A percentile compares a stretch with the other conserved stretches of the same genome.
These are phyloP conservation scores for Cystofilobasidium bisporidii DNA, from an alignment of 768 basidiomycete genomes.

Conservation along the genomic window DNA sequence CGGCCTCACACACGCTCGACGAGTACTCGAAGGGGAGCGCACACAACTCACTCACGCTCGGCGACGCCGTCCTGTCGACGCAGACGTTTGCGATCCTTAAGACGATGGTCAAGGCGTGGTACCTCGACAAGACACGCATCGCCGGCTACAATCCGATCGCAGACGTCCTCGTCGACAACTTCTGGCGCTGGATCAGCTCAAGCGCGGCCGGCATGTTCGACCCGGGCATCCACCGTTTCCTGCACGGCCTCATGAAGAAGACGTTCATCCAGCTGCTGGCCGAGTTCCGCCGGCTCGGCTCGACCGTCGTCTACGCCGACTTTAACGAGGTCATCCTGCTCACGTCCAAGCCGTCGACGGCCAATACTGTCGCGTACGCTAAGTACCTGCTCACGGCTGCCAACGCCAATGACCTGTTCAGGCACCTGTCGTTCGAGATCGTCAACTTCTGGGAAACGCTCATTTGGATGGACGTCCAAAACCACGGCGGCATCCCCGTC, in stretches of 20 bases:
- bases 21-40: constrained; percentile 62
- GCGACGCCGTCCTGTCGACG: constrained; percentile 78
- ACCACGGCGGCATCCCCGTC: constrained; percentile 49
- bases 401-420: constrained; percentile 88
- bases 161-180: constrained; percentile 62
- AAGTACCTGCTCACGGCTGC: constrained; percentile 90
- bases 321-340: constrained; percentile 81
- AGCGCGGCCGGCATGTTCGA: constrained; percentile 79
- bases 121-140: constrained; percentile 63
- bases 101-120: constrained; percentile 80
- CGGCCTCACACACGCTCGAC: constrained; percentile 78
- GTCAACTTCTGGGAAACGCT: constrained; percentile 87
- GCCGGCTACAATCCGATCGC: constrained; percentile 51
- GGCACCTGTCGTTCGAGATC: constrained; percentile 76
- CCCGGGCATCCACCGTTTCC: constrained; percentile 80
- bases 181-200: constrained; percentile 95
- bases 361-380: constrained; percentile 88
- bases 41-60: constrained; percentile 63
- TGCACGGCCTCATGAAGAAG: constrained; percentile 94
- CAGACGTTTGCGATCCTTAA: constrained; percentile 78
- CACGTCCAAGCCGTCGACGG: constrained; percentile 83
- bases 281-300: constrained; percentile 90
- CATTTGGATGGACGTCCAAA: constrained; percentile 90
- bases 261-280: constrained; percentile 93
- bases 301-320: constrained; percentile 85